Percentiles rank a stretch among this genome's conserved stretches.
These are phyloP conservation scores for Boletales sp. DNA, from an alignment of 768 basidiomycete species.

Conservation along the genomic window DNA sequence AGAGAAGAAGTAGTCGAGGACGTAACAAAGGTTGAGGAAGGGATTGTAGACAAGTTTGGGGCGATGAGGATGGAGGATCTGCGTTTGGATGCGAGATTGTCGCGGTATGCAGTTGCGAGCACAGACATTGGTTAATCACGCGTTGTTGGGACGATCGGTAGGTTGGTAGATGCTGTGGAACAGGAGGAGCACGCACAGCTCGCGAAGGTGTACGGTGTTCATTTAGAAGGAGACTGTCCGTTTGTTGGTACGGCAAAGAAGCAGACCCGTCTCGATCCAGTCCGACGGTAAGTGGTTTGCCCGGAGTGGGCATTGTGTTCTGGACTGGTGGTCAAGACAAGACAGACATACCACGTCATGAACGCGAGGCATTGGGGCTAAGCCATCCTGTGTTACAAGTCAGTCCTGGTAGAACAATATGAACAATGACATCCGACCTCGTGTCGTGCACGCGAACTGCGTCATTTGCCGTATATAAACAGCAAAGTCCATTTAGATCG, in stretches of 20 bases:
- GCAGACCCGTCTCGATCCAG: constrained; percentile 15
- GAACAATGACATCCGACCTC: not conserved
- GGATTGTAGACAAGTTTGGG: constrained; percentile 24
- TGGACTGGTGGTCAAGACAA: too few species aligned
- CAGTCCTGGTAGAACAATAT: too few species aligned
- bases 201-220: constrained; percentile 7
- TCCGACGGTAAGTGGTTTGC: not conserved
- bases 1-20: constrained; percentile 26
- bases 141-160: constrained; percentile 5
- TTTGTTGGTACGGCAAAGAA: not conserved
- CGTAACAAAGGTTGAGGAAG: constrained; percentile 22
- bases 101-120: not conserved
- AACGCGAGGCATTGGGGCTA: not conserved
- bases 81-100: constrained; percentile 2
- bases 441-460: not conserved
- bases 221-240: constrained; percentile 21
- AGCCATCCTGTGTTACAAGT: constrained; percentile 11
- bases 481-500: not conserved
- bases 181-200: constrained; percentile 4
- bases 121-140: constrained; percentile 13
- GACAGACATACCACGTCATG: not conserved
- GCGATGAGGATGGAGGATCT: constrained; percentile 17
- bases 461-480: constrained; percentile 1
- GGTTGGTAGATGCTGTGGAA: constrained; percentile 11
- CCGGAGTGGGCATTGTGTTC: not conserved